Conservation (phyloP, 768 basidiomycete species). For the Hebeloma cylindrosporum region DNA sequence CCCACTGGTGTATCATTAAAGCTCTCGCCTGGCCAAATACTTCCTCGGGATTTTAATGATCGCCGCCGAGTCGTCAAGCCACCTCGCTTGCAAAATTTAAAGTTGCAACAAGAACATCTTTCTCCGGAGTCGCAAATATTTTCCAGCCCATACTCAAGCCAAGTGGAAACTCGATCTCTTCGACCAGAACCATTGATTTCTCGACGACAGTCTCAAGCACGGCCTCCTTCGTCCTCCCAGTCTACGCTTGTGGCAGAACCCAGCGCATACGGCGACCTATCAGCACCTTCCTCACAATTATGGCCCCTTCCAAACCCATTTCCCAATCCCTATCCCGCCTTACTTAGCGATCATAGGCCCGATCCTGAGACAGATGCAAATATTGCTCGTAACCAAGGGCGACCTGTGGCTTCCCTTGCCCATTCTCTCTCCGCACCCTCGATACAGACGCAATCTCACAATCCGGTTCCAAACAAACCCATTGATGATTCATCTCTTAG, state of each 20-base stretch:
- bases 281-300: not conserved
- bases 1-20: slow-evolving; percentile 46
- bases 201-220: slow-evolving; percentile 15
- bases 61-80: not conserved
- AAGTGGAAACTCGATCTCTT: not conserved
- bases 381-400: no score
- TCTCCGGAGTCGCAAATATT: no score
- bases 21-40: slow-evolving; percentile 55
- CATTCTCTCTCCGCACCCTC: no score
- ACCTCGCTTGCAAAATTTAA: slow-evolving; percentile 1
- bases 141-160: not conserved
- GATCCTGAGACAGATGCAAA: no score
- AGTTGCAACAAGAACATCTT: no score
- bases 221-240: slow-evolving; percentile 9
- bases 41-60: slow-evolving; percentile 38
- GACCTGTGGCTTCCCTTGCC: no score
- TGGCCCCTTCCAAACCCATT: not conserved
- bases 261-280: not conserved
- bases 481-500: slow-evolving; percentile 19
- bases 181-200: slow-evolving; percentile 4
- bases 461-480: slow-evolving; percentile 10
- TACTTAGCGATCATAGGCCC: no score
- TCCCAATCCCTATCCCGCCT: slow-evolving; percentile 7
- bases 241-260: no score
- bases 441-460: not conserved